Percentiles rank a stretch among this genome's conserved stretches.
Evolutionary conservation across 495 filamentous ascomycete species (phyloP).

Genomic region (Tuber calosporum): DNA sequence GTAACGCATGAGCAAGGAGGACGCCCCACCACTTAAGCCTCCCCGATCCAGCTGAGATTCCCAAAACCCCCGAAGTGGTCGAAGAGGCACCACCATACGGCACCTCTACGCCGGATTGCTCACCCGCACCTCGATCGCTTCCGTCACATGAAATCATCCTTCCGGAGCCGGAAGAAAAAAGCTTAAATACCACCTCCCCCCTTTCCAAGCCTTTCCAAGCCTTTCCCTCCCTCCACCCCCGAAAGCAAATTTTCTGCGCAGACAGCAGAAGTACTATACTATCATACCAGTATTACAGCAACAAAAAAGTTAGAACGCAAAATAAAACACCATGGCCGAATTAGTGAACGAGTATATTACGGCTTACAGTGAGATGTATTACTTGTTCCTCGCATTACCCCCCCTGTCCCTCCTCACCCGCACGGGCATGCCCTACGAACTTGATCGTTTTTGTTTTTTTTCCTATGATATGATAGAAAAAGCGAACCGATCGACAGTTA

Average conservation of each 20-base stretch:
- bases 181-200: neutral
- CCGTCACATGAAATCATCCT: neutral
- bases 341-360: slow-evolving; percentile 22
- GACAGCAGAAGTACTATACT: neutral
- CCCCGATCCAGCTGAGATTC: neutral
- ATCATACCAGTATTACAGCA: no score
- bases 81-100: neutral
- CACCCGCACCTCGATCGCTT: neutral
- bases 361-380: slow-evolving; percentile 24
- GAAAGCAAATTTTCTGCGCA: neutral
- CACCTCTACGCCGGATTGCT: neutral
- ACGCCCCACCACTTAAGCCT: neutral
- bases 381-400: no score
- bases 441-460: neutral
- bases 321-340: slow-evolving; percentile 12
- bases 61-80: neutral
- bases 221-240: neutral
- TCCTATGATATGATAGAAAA: no score
- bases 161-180: neutral
- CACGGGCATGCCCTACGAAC: neutral
- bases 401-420: neutral
- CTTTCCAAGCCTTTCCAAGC: neutral
- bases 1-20: neutral
- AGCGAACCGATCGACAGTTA: neutral
- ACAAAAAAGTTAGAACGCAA: neutral